Evolutionary conservation across 257 asterid genomes (phyloP).

Genomic region (Solanum rostratum): DNA sequence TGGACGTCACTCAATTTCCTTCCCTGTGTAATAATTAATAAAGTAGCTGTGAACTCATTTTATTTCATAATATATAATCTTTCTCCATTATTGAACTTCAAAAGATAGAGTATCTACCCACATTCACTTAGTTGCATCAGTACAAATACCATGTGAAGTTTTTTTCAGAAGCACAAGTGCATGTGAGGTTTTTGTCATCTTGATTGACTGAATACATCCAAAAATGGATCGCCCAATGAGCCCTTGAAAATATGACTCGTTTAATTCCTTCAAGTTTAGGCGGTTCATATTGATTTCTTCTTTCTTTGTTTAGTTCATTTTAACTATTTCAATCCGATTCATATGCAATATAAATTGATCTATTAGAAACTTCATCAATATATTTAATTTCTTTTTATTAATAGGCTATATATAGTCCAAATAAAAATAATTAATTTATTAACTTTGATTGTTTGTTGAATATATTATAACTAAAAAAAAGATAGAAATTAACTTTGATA

Average conservation of each 20-base stretch:
- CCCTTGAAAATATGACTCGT: not conserved
- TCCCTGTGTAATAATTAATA: not conserved
- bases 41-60: not conserved
- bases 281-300: not conserved
- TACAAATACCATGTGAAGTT: not conserved
- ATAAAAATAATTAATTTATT: too few relatives aligned
- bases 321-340: not conserved
- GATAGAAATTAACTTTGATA: not conserved
- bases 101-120: not conserved
- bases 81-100: not conserved
- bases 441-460: not conserved
- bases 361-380: too few relatives aligned
- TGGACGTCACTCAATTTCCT: not conserved
- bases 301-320: not conserved
- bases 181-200: not conserved
- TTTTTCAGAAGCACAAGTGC: not conserved
- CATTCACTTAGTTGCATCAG: not conserved
- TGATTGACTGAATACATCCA: not conserved
- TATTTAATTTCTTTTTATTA: too few relatives aligned
- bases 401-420: not conserved
- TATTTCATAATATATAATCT: not conserved
- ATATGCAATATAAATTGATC: too few relatives aligned
- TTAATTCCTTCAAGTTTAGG: not conserved
- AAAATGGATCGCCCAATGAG: not conserved
- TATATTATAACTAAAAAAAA: not conserved